Base-by-base conservation (phyloP, 73 alveolate species). In the Stentor coeruleus region DNA sequence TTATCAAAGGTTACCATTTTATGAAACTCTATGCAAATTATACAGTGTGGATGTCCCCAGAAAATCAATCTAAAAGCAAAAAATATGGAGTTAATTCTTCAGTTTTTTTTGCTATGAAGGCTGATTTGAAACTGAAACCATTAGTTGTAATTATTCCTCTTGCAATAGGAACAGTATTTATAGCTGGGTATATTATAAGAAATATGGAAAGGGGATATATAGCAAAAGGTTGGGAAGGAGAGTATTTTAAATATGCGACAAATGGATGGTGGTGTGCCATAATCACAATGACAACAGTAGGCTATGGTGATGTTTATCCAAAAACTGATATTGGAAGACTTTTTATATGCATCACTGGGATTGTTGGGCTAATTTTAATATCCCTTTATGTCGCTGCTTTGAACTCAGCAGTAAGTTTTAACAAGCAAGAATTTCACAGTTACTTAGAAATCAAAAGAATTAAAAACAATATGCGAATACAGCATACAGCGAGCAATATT, bases 211-310 rank as follows among this genome's bases (percentile, higher is more conserved):
- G 37, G 80, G 41, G 55, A 6, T 60, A 60, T 38, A 28, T 14
- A 35, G 55, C 37, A 26, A 26, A 60, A 11, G 11, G 59, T 14
- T 6, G 20, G 28, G 20, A 49, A 6, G 66, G 6, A 6, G 11
- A 14, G 28, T n/a, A 11, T 60, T 60, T 60, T 38, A 60, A 60
- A 60, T 60, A 60, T 38, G 37, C 41, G 58, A 14, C 80, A 28
- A 60, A 60, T 26, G 80, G 55, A 6, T 28, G 37, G 80, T 60
- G 80, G 80, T 6, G 14, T 26, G 6, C 41, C 6, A 60, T 60
- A 28, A 60, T 60, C 41, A 60, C 80, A 60, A 60, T 60, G 80
- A 60, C 80, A 60, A 60, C 80, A 14, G 80, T 60, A 6, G 80
- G 80, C 41, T 60, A 60, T 26, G 80, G 80, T 26, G 80, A 60